Evolutionary conservation across 371 early-diverging fungal genomes (phyloP), one percentile per base, ranked within the genome.

Genomic region (Parasitella parasitica): DNA sequence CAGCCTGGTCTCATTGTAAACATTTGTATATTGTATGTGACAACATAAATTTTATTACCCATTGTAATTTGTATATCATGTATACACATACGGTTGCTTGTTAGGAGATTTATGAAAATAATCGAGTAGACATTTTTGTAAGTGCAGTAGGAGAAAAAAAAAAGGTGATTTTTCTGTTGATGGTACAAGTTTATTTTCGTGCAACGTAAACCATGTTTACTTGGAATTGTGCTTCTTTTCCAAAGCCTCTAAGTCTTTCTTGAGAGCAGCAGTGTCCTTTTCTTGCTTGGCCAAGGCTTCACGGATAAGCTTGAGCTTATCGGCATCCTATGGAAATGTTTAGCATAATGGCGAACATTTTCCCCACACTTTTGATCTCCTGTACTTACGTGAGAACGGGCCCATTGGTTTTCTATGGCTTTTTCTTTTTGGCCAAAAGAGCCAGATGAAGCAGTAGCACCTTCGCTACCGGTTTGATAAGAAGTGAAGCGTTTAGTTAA

Each of bases 341-440:
- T 50, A 50, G 30, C 15, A 12, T 30, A 50, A 13, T 35, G 18
- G 20, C 22, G 24, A 9, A 46, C 46, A 46, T 46, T 52, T n/a
- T 20, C 35, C 55, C 38, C 36, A 46, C 34, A 35, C 24, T 16
- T 20, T 38, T 43, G 6, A 22, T 27, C 22, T 6, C 34, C 12
- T 27, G n/a, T 8, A 64, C 70, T 73, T 67, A 80, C 80, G 22
- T 77, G 75, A 54, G 61, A 22, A 41, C 77, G 75, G 35, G 77
- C 77, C 77, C 77, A 80, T 54, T 72, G 73, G 46, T 80, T 80
- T 63, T 80, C 80, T 26, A 73, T 65, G 9, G 80, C 80, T 55
- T 68, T 77, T 73, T 80, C 80, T 60, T 80, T 80, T 49, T 71
- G 69, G 39, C 77, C 71, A 52, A 80, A 80, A 35, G 67, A 51